Percentiles rank a stretch among this genome's conserved stretches.
Evolutionary conservation across 2,329 filamentous ascomycete species (phyloP).

Genomic region (Hymenoscyphus scutula): DNA sequence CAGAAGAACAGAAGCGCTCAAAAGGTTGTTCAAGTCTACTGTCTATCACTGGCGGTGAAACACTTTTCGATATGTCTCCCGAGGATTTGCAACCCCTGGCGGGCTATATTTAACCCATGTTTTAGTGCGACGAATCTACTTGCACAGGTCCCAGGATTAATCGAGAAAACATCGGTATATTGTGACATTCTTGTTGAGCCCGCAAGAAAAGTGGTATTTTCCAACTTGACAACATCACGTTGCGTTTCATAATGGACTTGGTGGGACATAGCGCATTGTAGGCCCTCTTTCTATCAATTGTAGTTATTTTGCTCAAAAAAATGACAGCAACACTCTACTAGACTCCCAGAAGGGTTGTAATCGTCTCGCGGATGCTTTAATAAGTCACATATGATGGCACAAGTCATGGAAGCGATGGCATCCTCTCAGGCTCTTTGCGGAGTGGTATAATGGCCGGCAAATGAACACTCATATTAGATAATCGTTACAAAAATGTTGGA

Average conservation of each 20-base stretch:
- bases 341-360: slow-evolving; percentile 7
- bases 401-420: slow-evolving; percentile 20
- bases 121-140: slow-evolving; percentile 23
- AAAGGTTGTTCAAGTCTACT: slow-evolving; percentile 20
- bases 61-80: slow-evolving; percentile 24
- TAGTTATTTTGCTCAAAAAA: not conserved
- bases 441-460: slow-evolving; percentile 22
- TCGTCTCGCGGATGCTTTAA: slow-evolving; percentile 19
- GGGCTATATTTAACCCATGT: slow-evolving; percentile 30
- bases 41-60: slow-evolving; percentile 21
- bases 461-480: slow-evolving; percentile 18
- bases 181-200: slow-evolving; percentile 21
- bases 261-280: slow-evolving; percentile 23
- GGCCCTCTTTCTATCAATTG: slow-evolving; percentile 6
- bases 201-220: slow-evolving; percentile 24
- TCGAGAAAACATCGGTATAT: slow-evolving; percentile 24
- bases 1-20: slow-evolving; percentile 19
- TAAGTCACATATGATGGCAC: slow-evolving; percentile 22
- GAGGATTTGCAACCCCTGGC: slow-evolving; percentile 28
- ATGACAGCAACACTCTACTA: not conserved
- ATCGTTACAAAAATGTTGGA: not conserved
- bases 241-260: slow-evolving; percentile 27
- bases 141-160: slow-evolving; percentile 14
- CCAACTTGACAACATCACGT: slow-evolving; percentile 22
- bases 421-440: slow-evolving; percentile 20